Evolutionary conservation across 805 yeast species (phyloP), one percentile per base, ranked within the genome.

Genomic region (Myxozyma sirexii): DNA sequence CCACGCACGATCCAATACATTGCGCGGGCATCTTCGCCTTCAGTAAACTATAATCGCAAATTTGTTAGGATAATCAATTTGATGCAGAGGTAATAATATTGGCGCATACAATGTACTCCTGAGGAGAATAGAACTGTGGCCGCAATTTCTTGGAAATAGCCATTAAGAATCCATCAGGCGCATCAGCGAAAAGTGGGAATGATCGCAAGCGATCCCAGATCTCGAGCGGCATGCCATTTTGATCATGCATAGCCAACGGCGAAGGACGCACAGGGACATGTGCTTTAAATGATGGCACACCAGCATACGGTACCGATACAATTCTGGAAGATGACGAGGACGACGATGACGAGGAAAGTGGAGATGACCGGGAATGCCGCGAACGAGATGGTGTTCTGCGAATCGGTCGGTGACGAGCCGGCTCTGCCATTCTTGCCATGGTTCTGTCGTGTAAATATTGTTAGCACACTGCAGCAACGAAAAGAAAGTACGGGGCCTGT

Each of bases 1-100:
- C 94, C 94, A 67, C 87, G 81, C 15, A 87, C 72, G 39, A 87
- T 84, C 91, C 93, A 87, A 69, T 86, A 87, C 89, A 88, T 86
- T 21, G 92, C 82, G 65, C 80, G 81, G 1, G 90, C 84, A 0
- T 85, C 86, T 65, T 87, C 91, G 1, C 93, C 92, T 64, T 79
- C 82, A 59, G 83, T 83, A 45, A 87, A 35, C 66, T 62, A 39
- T 7, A 43, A 19, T 37, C 21, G 23, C 23, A 29, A 27, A n/a
- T n/a, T 41, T 37, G 13, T 7, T 12, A 15, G 4, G 15, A 37
- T 37, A 10, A n/a, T 37, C 10, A 6, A 37, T n/a, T n/a, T 15
- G 19, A 7, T 7, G 10, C 10, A 37, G 10, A 37, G 5, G 5
- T 12, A 8, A 21, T 35, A 33, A 21, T n/a, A n/a, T 10, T n/a